Conservation (phyloP, 129 eudicot genomes). For the Artemisia tridentata region DNA sequence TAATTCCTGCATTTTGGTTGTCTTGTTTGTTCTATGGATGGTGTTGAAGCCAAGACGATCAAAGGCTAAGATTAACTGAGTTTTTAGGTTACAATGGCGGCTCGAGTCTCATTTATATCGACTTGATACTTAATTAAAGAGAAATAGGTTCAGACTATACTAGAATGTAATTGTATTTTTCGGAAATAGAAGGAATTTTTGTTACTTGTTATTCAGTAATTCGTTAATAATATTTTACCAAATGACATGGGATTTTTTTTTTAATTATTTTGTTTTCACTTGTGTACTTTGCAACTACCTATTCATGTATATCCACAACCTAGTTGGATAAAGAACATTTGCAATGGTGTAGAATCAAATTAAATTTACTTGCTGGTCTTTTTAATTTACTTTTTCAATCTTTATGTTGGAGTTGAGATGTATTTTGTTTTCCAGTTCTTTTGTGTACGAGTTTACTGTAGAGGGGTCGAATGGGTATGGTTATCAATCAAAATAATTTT, state of each 20-base stretch:
- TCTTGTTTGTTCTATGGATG: conserved; percentile 58
- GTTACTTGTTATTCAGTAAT: conserved; percentile 5
- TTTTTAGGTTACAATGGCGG: conserved; percentile 11
- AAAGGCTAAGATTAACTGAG: conserved; percentile 87
- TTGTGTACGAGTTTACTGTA: too few relatives aligned
- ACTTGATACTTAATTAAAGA: conserved; percentile 19
- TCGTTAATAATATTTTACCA: conserved; percentile 5
- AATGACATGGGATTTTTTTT: not conserved
- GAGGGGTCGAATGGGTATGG: not conserved
- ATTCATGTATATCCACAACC: not conserved
- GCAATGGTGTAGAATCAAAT: too few relatives aligned
- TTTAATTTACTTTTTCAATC: too few relatives aligned
- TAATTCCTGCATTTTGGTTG: conserved; percentile 83
- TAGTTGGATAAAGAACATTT: too few relatives aligned
- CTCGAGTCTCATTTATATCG: not conserved
- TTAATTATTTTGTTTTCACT: not conserved
- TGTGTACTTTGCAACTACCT: not conserved
- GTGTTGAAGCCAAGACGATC: conserved; percentile 82
- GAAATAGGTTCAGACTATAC: conserved; percentile 29
- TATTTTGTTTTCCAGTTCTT: too few relatives aligned
- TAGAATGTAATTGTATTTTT: conserved; percentile 29
- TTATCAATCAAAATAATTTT: too few relatives aligned
- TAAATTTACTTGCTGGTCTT: too few relatives aligned
- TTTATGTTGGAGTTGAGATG: too few relatives aligned
- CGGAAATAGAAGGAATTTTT: conserved; percentile 17